A percentile compares a stretch with the other conserved stretches of the same genome.
Conservation (phyloP, 768 basidiomycete species). For the Ramaria sp. region DNA sequence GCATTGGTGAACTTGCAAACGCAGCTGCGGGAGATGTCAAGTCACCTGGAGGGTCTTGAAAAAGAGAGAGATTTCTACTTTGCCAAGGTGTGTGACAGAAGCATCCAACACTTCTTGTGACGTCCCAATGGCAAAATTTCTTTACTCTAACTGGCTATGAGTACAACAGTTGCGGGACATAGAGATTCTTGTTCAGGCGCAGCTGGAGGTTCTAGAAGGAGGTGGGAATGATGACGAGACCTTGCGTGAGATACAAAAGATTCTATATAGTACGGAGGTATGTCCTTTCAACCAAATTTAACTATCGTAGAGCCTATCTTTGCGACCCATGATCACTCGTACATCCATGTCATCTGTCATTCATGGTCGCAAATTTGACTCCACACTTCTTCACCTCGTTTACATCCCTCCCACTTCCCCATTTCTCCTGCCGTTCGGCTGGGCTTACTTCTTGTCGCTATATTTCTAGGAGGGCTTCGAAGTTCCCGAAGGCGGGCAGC, state of each 20-base stretch:
- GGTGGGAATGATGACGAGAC: slow-evolving; percentile 47
- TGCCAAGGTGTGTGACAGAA: slow-evolving; percentile 55
- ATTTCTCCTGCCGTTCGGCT: slow-evolving; percentile 5
- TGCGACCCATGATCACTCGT: too few species aligned
- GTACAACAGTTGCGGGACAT: slow-evolving; percentile 75
- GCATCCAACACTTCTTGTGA: slow-evolving; percentile 4
- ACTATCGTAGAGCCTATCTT: too few species aligned
- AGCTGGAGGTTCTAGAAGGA: slow-evolving; percentile 50
- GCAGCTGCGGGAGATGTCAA: slow-evolving; percentile 74
- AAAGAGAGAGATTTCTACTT: slow-evolving; percentile 99
- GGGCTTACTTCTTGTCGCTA: neutral
- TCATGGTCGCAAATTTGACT: too few species aligned
- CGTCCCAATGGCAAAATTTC: neutral
- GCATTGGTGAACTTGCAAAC: slow-evolving; percentile 54
- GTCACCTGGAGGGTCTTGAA: slow-evolving; percentile 82
- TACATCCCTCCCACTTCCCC: slow-evolving; percentile 10
- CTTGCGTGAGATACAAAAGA: slow-evolving; percentile 77
- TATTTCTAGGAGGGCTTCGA: slow-evolving; percentile 77
- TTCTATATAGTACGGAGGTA: slow-evolving; percentile 93
- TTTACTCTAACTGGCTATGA: neutral
- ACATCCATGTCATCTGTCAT: too few species aligned
- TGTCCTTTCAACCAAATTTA: slow-evolving; percentile 15
- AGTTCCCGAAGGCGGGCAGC: slow-evolving; percentile 53
- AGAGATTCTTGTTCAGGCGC: slow-evolving; percentile 84
- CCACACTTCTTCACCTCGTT: neutral